phyloP scores from a whole-genome alignment of 2,329 filamentous ascomycete genomes.

The Nemania abortiva region DNA sequence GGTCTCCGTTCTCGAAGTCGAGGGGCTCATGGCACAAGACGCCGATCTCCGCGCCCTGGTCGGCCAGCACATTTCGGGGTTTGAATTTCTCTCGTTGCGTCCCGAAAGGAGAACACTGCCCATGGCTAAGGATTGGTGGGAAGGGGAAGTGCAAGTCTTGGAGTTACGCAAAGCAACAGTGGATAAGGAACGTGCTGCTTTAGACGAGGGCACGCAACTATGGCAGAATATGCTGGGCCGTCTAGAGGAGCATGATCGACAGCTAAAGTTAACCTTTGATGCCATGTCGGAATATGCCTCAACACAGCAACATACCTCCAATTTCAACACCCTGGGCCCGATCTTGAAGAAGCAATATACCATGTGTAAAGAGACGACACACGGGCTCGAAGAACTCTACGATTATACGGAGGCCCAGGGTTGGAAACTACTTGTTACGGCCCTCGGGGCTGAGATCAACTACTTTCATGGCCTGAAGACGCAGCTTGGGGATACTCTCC shows the following conservation, averaged over 20 bases:
- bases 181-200: slow-evolving; percentile 71
- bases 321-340: slow-evolving; percentile 52
- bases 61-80: slow-evolving; percentile 53
- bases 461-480: slow-evolving; percentile 72
- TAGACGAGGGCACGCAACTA: slow-evolving; percentile 74
- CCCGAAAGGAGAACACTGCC: slow-evolving; percentile 74
- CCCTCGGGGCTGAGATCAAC: slow-evolving; percentile 79
- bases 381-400: slow-evolving; percentile 66
- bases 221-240: slow-evolving; percentile 73
- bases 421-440: slow-evolving; percentile 82
- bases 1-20: slow-evolving; percentile 64
- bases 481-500: slow-evolving; percentile 61
- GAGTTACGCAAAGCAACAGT: slow-evolving; percentile 67
- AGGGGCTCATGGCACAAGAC: slow-evolving; percentile 53
- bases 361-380: slow-evolving; percentile 69
- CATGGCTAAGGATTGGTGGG: slow-evolving; percentile 80
- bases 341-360: slow-evolving; percentile 61
- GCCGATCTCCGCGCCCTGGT: slow-evolving; percentile 38
- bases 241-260: slow-evolving; percentile 73
- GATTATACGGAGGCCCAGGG: slow-evolving; percentile 68
- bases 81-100: slow-evolving; percentile 70
- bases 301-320: slow-evolving; percentile 41
- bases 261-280: slow-evolving; percentile 41
- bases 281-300: slow-evolving; percentile 38
- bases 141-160: slow-evolving; percentile 69